Evolutionary conservation across 2,329 filamentous ascomycete genomes (phyloP), one percentile per base, ranked within the genome.

Genomic region (Xylaria digitata): DNA sequence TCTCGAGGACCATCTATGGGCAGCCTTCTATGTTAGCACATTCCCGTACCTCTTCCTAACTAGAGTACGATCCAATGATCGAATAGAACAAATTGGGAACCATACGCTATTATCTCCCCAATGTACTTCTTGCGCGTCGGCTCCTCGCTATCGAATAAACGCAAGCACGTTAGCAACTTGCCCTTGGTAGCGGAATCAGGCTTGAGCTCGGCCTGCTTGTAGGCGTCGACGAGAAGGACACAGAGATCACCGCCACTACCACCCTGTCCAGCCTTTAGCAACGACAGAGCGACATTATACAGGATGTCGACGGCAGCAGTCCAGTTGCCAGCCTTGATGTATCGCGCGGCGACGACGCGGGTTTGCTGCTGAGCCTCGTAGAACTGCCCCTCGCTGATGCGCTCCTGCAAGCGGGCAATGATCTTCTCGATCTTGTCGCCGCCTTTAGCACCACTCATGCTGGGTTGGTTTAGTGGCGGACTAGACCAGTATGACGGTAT

Each of bases 301-400:
- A 99, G 87, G 71, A 98, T 91, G 73, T 97, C 92, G 78, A 94
- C 90, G 54, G 96, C 96, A 13, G 93, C 91, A 72, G 86, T 80
- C 87, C 92, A 97, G 85, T 95, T 95, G 68, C 87, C 84, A 49
- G 91, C 86, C 83, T 98, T 98, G 79, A 95, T 89, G 82, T 99
- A 97, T 65, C 96, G 94, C 45, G 93, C 91, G 68, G 94, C 94
- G 73, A 97, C 95, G 61, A 97, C 94, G 70, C 96, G 93, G 72
- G 97, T 93, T 84, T 99, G 96, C 81, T 99, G 96, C 82, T 98
- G 95, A 65, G 96, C 96, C 86, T 99, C 96, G 84, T 99, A 99
- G 86, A 89, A 97, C 78, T 96, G 91, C 76, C 94, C 95, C 80
- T 96, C 93, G 72, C 89, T 85, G 80, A 97, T 97, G 80, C 93